Percentiles rank a stretch among this genome's conserved stretches.
phyloP scores from a whole-genome alignment of 225 moss, liverwort and hornwort species.

The Polytrichum commune region DNA sequence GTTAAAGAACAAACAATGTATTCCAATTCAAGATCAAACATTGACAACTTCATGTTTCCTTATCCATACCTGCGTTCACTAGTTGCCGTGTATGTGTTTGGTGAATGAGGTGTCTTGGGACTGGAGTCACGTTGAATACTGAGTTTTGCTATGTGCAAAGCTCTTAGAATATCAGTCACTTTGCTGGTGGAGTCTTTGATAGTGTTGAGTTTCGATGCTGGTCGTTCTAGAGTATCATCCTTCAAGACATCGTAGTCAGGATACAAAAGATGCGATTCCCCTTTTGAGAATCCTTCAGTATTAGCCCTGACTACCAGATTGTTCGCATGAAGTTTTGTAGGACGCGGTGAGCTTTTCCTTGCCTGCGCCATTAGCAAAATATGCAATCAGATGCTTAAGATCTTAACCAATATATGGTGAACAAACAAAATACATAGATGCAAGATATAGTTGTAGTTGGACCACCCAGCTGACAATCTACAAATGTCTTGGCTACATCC shows the following conservation, averaged over 20 bases:
- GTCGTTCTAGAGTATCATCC: constrained; percentile 10
- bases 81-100: constrained; percentile 16
- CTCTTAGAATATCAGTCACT: constrained; percentile 45
- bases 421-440: too few species aligned
- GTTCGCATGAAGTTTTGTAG: constrained; percentile 20
- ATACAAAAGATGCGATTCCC: constrained; percentile 9
- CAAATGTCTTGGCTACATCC: too few species aligned
- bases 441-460: too few species aligned
- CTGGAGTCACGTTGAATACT: constrained; percentile 29
- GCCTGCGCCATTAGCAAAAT: constrained; percentile 4
- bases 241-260: constrained; percentile 15
- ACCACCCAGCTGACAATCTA: too few species aligned
- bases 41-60: too few species aligned
- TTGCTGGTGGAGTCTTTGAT: constrained; percentile 16
- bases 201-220: constrained; percentile 15
- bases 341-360: constrained; percentile 21
- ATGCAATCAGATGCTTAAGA: too few species aligned
- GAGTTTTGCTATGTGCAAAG: constrained; percentile 40
- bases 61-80: constrained; percentile 27
- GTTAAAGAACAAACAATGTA: too few species aligned
- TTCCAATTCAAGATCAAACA: too few species aligned
- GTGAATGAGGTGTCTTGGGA: constrained; percentile 14
- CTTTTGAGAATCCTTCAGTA: neutral
- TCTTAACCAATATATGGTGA: too few species aligned
- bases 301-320: constrained; percentile 5